Percentiles rank a stretch among this genome's conserved stretches.
phyloP scores from a whole-genome alignment of 2,329 filamentous ascomycete genomes.

The Ophiocordyceps camponoti-leonardi region DNA sequence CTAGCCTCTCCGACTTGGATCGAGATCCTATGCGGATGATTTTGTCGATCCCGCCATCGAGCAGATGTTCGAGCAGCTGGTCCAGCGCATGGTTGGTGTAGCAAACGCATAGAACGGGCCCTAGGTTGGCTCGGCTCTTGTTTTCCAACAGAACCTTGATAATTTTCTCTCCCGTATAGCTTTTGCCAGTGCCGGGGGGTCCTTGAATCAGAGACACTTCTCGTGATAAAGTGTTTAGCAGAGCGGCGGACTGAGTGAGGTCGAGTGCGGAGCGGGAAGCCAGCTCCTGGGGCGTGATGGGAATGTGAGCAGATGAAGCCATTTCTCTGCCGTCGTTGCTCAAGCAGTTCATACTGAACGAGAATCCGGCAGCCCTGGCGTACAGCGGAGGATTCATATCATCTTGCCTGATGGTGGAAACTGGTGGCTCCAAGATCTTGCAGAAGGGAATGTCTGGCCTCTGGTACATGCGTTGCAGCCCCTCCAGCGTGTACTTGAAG shows the following conservation, averaged over 20 bases:
- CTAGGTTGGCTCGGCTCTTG: constrained; percentile 19
- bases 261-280: constrained; percentile 30
- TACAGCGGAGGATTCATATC: constrained; percentile 31
- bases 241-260: constrained; percentile 27
- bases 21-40: constrained; percentile 45
- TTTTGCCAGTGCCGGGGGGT: constrained; percentile 55
- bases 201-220: constrained; percentile 48
- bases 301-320: constrained; percentile 5
- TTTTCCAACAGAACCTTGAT: constrained; percentile 34
- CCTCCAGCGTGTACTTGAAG: constrained; percentile 37
- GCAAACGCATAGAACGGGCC: constrained; percentile 33
- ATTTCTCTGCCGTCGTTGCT: constrained; percentile 7
- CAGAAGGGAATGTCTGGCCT: constrained; percentile 28
- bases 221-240: constrained; percentile 33
- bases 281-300: constrained; percentile 8
- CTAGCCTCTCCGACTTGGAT: constrained; percentile 35
- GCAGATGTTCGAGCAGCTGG: constrained; percentile 41
- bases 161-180: constrained; percentile 40
- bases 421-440: constrained; percentile 22
- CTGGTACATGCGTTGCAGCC: constrained; percentile 34
- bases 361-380: constrained; percentile 26
- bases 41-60: constrained; percentile 25
- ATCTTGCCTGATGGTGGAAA: constrained; percentile 5
- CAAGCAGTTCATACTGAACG: constrained; percentile 24
- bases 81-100: constrained; percentile 35